phyloP scores from a whole-genome alignment of 2,329 filamentous ascomycete genomes.

The Colletotrichum lentis region DNA sequence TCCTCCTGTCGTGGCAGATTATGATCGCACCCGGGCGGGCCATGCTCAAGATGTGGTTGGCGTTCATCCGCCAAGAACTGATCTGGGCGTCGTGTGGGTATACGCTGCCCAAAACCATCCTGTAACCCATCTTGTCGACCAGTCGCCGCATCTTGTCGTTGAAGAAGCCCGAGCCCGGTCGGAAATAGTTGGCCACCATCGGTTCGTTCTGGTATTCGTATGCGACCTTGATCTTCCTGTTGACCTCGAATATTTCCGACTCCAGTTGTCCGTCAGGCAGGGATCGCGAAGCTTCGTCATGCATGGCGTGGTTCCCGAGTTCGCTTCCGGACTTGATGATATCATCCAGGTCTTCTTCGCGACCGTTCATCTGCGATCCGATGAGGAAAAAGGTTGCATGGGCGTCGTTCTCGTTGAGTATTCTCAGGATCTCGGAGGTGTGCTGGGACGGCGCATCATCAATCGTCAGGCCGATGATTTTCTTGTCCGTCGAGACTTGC shows the following conservation, averaged over 20 bases:
- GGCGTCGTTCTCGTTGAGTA: constrained; percentile 72
- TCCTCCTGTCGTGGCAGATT: constrained; percentile 83
- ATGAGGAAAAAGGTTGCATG: constrained; percentile 91
- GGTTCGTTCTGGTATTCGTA: constrained; percentile 58
- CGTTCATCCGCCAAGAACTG: constrained; percentile 72
- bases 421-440: constrained; percentile 73
- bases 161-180: constrained; percentile 87
- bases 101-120: constrained; percentile 80
- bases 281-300: constrained; percentile 76
- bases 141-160: constrained; percentile 72
- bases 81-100: constrained; percentile 95
- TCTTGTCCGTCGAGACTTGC: constrained; percentile 66
- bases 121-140: constrained; percentile 69
- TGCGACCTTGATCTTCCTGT: constrained; percentile 64
- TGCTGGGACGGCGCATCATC: constrained; percentile 83
- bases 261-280: constrained; percentile 68
- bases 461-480: constrained; percentile 82
- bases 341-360: constrained; percentile 62
- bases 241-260: constrained; percentile 71
- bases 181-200: constrained; percentile 72
- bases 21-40: constrained; percentile 78
- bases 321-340: constrained; percentile 72
- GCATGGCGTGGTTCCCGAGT: constrained; percentile 89
- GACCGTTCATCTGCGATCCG: constrained; percentile 73
- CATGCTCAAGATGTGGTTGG: constrained; percentile 82